These are phyloP conservation scores for Adiantum capillusveneris DNA, from an alignment of 75 land plant genomes.

Conservation along the genomic window DNA sequence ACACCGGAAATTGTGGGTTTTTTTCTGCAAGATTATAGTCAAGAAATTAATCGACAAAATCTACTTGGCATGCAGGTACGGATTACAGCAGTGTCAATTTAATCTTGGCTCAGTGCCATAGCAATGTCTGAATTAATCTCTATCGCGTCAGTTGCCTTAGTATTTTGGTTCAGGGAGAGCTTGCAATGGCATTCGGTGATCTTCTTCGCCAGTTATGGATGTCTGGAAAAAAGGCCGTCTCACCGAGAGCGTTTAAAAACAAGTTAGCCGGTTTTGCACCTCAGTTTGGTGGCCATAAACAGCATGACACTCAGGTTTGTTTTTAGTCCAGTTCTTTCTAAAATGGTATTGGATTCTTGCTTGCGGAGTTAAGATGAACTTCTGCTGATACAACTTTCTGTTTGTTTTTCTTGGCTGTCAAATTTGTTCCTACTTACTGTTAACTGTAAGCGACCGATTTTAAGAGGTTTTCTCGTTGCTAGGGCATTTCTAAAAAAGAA, in stretches of 20 bases:
- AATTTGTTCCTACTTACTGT: too few species aligned
- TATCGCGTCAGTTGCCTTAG: too few species aligned
- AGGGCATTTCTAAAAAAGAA: too few species aligned
- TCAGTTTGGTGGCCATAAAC: conserved; percentile 88
- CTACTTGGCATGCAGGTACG: conserved; percentile 89
- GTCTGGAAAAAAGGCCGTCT: conserved; percentile 52
- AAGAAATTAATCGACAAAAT: conserved; percentile 77
- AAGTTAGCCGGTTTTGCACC: conserved; percentile 85
- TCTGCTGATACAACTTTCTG: too few species aligned
- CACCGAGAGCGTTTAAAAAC: conserved; percentile 68
- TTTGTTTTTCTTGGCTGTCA: too few species aligned
- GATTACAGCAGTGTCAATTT: conserved; percentile 4
- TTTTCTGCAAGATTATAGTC: conserved; percentile 69
- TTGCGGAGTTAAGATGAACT: too few species aligned
- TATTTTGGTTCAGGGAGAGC: conserved; percentile 84
- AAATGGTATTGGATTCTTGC: too few species aligned
- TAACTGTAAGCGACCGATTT: too few species aligned
- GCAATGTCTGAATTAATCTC: too few species aligned
- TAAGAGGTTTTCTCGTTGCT: neutral
- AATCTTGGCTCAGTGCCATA: neutral
- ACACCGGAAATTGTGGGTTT: conserved; percentile 77
- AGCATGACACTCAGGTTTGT: conserved; percentile 74
- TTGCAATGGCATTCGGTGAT: conserved; percentile 87
- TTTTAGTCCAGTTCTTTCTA: too few species aligned
- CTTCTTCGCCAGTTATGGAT: conserved; percentile 72